Evolutionary conservation across 2,329 filamentous ascomycete genomes (phyloP).

Genomic region (Botryotinia calthae): DNA sequence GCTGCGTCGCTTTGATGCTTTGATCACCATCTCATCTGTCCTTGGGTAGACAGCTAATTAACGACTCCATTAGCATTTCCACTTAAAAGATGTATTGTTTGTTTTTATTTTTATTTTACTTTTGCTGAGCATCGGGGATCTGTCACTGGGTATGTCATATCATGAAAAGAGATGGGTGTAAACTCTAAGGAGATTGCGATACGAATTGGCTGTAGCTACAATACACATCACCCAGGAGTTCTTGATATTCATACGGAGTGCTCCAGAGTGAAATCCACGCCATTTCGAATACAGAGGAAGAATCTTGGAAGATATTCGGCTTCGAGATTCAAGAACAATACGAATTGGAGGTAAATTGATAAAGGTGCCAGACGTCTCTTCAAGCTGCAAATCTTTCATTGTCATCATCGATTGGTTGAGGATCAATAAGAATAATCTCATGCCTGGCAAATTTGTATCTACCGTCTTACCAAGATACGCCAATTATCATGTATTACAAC

Average conservation of each 20-base stretch:
- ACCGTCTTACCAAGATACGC: conserved; percentile 5
- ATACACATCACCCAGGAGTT: neutral
- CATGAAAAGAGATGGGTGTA: neutral
- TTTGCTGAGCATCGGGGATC: neutral
- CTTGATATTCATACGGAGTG: neutral
- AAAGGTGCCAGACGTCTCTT: neutral
- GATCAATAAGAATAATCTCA: neutral
- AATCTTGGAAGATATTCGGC: conserved; percentile 7
- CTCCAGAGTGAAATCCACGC: neutral
- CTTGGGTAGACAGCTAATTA: neutral
- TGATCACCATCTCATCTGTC: neutral
- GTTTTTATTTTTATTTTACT: neutral
- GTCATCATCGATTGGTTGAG: neutral
- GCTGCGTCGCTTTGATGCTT: neutral
- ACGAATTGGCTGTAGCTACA: neutral
- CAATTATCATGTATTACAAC: neutral
- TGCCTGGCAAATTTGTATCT: neutral
- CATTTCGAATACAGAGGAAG: neutral
- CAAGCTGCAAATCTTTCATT: neutral
- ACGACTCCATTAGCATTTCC: neutral
- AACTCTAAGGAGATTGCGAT: conserved; percentile 7
- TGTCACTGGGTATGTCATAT: neutral
- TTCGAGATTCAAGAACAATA: neutral
- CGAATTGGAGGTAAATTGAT: neutral
- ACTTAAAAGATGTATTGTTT: neutral